These are phyloP conservation scores for Ajuga chamaepitys DNA, from an alignment of 257 asterid species.

Conservation along the genomic window DNA sequence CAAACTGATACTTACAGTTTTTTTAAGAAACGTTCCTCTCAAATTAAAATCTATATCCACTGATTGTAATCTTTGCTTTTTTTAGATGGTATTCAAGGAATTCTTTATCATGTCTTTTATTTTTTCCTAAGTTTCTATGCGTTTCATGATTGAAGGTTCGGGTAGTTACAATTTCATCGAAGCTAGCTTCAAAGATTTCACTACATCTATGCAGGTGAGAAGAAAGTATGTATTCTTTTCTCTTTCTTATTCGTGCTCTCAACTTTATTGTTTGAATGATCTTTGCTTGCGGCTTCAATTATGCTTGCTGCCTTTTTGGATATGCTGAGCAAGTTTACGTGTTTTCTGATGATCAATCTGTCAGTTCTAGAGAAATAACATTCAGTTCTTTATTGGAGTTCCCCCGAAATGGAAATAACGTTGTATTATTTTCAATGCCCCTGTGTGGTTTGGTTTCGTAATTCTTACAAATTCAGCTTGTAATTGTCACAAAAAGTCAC, in stretches of 20 bases:
- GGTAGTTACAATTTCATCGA: background rate
- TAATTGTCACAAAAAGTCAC: background rate
- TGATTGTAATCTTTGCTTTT: background rate
- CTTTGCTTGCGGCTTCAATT: background rate
- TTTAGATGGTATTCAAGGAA: background rate
- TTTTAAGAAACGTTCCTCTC: background rate
- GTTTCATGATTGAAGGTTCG: conserved; percentile 2
- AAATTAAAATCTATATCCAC: background rate
- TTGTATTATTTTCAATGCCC: background rate
- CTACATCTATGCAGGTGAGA: conserved; percentile 3
- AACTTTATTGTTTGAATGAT: background rate
- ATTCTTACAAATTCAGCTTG: background rate
- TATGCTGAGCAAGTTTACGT: background rate
- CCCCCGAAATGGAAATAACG: background rate
- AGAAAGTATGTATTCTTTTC: background rate
- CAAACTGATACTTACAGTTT: background rate
- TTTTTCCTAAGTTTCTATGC: background rate
- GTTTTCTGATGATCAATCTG: background rate
- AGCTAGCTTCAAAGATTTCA: background rate
- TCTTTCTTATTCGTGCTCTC: background rate
- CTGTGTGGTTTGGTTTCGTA: background rate
- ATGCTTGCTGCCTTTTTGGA: background rate
- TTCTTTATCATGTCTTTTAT: background rate
- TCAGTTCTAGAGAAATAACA: background rate
- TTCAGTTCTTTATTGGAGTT: background rate